Evolutionary conservation across 371 early-diverging fungal species (phyloP).

Genomic region (Choanephora cucurbitarum): DNA sequence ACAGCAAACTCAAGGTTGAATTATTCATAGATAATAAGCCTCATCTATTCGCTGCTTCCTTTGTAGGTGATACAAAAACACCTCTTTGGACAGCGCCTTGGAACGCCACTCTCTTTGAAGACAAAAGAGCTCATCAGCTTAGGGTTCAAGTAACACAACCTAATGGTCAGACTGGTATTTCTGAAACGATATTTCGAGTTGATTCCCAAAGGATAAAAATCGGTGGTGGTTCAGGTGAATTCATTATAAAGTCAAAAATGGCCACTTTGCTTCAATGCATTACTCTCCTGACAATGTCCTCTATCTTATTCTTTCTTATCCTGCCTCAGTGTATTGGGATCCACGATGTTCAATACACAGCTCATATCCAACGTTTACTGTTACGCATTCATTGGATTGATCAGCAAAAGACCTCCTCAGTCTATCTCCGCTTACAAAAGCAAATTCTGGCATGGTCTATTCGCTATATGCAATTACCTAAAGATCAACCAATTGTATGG

Average conservation of each 20-base stretch:
- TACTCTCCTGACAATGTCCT: not conserved
- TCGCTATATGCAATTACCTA: slow-evolving; percentile 35
- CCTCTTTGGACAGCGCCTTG: slow-evolving; percentile 78
- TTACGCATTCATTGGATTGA: slow-evolving; percentile 36
- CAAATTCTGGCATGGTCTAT: slow-evolving; percentile 34
- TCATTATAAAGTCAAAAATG: slow-evolving; percentile 67
- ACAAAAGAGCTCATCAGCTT: slow-evolving; percentile 62
- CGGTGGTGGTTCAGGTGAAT: slow-evolving; percentile 73
- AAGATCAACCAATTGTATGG: slow-evolving; percentile 39
- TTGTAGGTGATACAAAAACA: slow-evolving; percentile 39
- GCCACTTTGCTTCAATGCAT: slow-evolving; percentile 42
- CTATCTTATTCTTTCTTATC: not conserved
- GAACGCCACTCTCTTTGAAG: slow-evolving; percentile 69
- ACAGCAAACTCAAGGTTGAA: slow-evolving; percentile 43
- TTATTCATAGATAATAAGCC: slow-evolving; percentile 52
- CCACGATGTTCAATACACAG: not conserved
- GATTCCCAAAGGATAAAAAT: slow-evolving; percentile 64
- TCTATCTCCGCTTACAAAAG: slow-evolving; percentile 24
- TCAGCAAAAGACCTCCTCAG: slow-evolving; percentile 11
- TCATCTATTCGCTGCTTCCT: slow-evolving; percentile 42
- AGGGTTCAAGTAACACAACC: slow-evolving; percentile 60
- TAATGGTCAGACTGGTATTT: slow-evolving; percentile 47
- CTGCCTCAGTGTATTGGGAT: not conserved
- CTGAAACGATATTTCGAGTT: slow-evolving; percentile 58
- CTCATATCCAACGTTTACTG: slow-evolving; percentile 14